phyloP scores from a whole-genome alignment of 495 filamentous ascomycete genomes.

The Neurospora hispaniola region DNA sequence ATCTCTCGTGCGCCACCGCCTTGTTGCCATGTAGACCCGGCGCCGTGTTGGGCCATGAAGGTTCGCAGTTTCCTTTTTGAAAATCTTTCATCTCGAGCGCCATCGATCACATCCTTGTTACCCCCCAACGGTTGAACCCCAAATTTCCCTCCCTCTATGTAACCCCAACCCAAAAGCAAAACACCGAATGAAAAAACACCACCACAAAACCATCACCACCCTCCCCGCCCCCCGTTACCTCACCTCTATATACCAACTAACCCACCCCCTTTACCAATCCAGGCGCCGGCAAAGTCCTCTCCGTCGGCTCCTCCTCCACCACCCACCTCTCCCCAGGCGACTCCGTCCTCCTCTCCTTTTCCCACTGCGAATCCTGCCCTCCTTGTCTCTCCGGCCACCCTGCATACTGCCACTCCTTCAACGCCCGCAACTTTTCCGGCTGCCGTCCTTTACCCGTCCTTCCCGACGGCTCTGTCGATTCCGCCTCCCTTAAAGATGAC shows the following conservation, averaged over 20 bases:
- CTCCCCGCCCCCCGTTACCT: not conserved
- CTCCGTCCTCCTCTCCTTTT: constrained; percentile 41
- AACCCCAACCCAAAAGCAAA: too few relatives aligned
- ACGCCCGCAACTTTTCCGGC: constrained; percentile 29
- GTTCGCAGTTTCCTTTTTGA: not conserved
- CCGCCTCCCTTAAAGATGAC: not conserved
- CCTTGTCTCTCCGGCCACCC: constrained; percentile 54
- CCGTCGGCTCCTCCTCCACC: constrained; percentile 44
- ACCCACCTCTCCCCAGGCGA: constrained; percentile 48
- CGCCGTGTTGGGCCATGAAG: constrained; percentile 72
- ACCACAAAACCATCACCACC: not conserved
- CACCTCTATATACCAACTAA: too few relatives aligned
- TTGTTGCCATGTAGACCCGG: constrained; percentile 35
- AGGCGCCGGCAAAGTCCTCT: constrained; percentile 50
- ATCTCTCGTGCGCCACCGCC: constrained; percentile 41
- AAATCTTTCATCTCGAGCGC: too few relatives aligned
- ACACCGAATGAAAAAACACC: too few relatives aligned
- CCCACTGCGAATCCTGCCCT: constrained; percentile 30
- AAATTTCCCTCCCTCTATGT: not conserved
- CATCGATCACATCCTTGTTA: not conserved
- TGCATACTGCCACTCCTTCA: constrained; percentile 46
- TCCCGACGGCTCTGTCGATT: not conserved
- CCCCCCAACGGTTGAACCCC: not conserved
- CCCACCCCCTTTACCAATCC: too few relatives aligned
- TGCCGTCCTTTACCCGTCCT: constrained; percentile 3